phyloP scores from a whole-genome alignment of 176 grass and related monocot species.

The Tuctoria greenei region DNA sequence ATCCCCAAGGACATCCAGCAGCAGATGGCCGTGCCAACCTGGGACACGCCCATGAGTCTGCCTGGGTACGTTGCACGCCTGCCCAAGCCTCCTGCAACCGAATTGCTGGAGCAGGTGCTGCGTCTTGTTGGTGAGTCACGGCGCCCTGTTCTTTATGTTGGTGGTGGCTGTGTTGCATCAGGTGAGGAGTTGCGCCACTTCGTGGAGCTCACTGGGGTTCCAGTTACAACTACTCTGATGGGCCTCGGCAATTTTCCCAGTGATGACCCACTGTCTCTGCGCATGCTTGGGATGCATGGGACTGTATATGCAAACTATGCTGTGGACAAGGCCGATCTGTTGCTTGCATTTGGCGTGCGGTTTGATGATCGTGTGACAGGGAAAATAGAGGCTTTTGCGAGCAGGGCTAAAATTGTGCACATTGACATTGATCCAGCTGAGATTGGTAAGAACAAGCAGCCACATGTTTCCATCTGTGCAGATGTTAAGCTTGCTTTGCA shows the following conservation, averaged over 20 bases:
- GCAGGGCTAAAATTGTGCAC: slow-evolving; percentile 94
- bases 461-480: slow-evolving; percentile 87
- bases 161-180: slow-evolving; percentile 73
- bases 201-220: slow-evolving; percentile 75
- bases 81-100: slow-evolving; percentile 58
- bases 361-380: slow-evolving; percentile 96
- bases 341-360: slow-evolving; percentile 93
- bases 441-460: slow-evolving; percentile 99
- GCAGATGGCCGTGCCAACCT: slow-evolving; percentile 70
- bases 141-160: slow-evolving; percentile 83
- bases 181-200: slow-evolving; percentile 75
- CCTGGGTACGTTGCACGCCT: slow-evolving; percentile 78
- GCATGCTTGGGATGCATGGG: slow-evolving; percentile 98
- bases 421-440: slow-evolving; percentile 97
- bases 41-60: slow-evolving; percentile 65
- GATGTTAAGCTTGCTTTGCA: slow-evolving; percentile 75
- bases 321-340: slow-evolving; percentile 81
- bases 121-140: slow-evolving; percentile 70
- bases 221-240: slow-evolving; percentile 92
- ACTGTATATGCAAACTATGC: slow-evolving; percentile 93
- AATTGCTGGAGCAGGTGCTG: slow-evolving; percentile 76
- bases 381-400: slow-evolving; percentile 97
- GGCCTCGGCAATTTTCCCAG: slow-evolving; percentile 88
- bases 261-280: slow-evolving; percentile 61
- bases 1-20: slow-evolving; percentile 97